Percentiles rank a stretch among this genome's conserved stretches.
Conservation (phyloP, 2,329 filamentous ascomycete species). For the Xylariaceae sp. region DNA sequence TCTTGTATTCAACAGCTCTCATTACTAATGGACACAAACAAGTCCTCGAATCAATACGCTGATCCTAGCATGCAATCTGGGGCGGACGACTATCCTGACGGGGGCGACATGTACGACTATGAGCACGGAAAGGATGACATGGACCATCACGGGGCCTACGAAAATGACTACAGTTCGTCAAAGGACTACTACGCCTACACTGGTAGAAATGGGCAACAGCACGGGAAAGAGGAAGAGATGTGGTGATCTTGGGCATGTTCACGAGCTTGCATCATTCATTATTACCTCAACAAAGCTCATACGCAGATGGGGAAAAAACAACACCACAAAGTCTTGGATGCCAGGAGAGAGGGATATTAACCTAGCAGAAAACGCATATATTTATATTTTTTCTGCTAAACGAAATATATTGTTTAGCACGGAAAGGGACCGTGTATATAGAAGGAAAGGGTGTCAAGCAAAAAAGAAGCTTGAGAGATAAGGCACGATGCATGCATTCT, state of each 20-base stretch:
- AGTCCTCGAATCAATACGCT: conserved; percentile 44
- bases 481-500: too few relatives aligned
- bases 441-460: too few relatives aligned
- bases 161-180: conserved; percentile 26
- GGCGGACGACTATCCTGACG: conserved; percentile 45
- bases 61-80: conserved; percentile 39
- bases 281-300: too few relatives aligned
- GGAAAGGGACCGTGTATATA: too few relatives aligned
- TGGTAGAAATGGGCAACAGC: conserved; percentile 23
- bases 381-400: too few relatives aligned
- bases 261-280: conserved; percentile 11
- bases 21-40: conserved; percentile 8
- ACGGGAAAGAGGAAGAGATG: conserved; percentile 36
- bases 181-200: conserved; percentile 28
- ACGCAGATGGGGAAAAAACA: too few relatives aligned
- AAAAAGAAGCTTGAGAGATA: too few relatives aligned
- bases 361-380: too few relatives aligned
- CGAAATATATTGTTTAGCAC: too few relatives aligned
- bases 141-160: conserved; percentile 33
- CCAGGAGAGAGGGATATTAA: too few relatives aligned
- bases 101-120: conserved; percentile 49
- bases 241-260: conserved; percentile 33
- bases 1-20: neutral
- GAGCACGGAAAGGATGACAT: conserved; percentile 42
- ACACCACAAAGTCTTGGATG: too few relatives aligned